Evolutionary conservation across 495 filamentous ascomycete genomes (phyloP), one percentile per base, ranked within the genome.

Genomic region (Penicillium pulvis): DNA sequence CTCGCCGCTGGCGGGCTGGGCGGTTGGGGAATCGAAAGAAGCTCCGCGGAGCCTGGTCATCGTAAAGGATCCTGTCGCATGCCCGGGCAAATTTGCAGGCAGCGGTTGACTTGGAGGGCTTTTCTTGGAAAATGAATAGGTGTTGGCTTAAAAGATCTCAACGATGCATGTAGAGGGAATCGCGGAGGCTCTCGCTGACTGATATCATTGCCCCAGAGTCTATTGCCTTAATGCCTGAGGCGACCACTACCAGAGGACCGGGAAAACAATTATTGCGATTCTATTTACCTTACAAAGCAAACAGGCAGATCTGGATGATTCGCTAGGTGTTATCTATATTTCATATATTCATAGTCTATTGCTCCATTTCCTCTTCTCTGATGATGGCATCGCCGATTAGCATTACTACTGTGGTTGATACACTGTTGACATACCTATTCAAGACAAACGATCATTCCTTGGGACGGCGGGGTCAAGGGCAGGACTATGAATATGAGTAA

Each of bases 11-110:
- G 59, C 43, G 23, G 60, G 54, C 41, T 64, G 73, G 49, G 71
- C 58, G 51, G 72, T 69, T 35, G 68, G 68, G 19, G 71, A 72
- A 58, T 73, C 71, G 49, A 75, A 60, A 36, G 77, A 79, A 70
- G 73, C 75, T 72, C 75, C 77, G 68, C 71, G 75, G 70, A 77
- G 71, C 71, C 76, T 78, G 50, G 75, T 77, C 77, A 79, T 80
- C 17, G 65, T 77, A 55, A 59, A 47, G 53, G 41, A 35, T 43
- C 10, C 39, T 17, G 55, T 63, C 63, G 58, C 75, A 78, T 78
- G 35, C 53, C 71, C 65, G n/a, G 48, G 26, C 24, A 20, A 42
- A 31, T 3, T 42, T 24, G 19, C 4, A 24, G 4, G 17, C 19
- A 41, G 23, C 36, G 20, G 26, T 36, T 10, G 33, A 11, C 9